phyloP scores from a whole-genome alignment of 2,329 filamentous ascomycete species.

The Metarhizium anisopliae region DNA sequence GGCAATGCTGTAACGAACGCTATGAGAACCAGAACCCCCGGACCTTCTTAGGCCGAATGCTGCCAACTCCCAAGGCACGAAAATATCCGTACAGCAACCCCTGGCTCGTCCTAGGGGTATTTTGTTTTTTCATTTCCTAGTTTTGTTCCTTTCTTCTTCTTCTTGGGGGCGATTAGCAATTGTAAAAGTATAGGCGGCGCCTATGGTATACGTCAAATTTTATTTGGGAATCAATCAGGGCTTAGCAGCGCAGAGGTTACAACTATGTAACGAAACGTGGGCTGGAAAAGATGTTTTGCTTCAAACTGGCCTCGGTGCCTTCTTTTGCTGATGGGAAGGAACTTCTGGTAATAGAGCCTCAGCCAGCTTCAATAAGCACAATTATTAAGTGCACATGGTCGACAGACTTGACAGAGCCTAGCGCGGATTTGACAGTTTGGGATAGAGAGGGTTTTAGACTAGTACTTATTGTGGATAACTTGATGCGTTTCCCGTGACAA shows the following conservation, averaged over 20 bases:
- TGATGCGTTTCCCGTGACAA: background rate
- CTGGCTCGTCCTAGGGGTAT: background rate
- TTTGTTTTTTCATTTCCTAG: background rate
- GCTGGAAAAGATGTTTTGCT: background rate
- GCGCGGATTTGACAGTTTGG: background rate
- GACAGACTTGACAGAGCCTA: background rate
- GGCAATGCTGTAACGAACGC: slow-evolving; percentile 1
- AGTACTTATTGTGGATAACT: no score
- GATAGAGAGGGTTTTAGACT: background rate
- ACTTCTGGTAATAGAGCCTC: slow-evolving; percentile 67
- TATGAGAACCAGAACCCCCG: background rate
- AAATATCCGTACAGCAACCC: background rate
- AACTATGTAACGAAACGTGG: background rate
- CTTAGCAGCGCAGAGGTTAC: background rate
- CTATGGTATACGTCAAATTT: slow-evolving; percentile 3
- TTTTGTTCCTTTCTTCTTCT: background rate
- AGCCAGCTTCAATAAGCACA: background rate
- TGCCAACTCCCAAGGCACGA: slow-evolving; percentile 9
- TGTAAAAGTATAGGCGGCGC: slow-evolving; percentile 7
- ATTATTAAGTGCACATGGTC: background rate
- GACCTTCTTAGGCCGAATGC: background rate
- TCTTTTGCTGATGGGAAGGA: slow-evolving; percentile 75
- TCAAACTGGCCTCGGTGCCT: background rate
- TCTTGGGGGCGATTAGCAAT: background rate
- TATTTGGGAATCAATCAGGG: background rate